Percentiles rank a stretch among this genome's conserved stretches.
These are phyloP conservation scores for Apocynum venetum DNA, from an alignment of 257 asterid genomes.

Conservation along the genomic window DNA sequence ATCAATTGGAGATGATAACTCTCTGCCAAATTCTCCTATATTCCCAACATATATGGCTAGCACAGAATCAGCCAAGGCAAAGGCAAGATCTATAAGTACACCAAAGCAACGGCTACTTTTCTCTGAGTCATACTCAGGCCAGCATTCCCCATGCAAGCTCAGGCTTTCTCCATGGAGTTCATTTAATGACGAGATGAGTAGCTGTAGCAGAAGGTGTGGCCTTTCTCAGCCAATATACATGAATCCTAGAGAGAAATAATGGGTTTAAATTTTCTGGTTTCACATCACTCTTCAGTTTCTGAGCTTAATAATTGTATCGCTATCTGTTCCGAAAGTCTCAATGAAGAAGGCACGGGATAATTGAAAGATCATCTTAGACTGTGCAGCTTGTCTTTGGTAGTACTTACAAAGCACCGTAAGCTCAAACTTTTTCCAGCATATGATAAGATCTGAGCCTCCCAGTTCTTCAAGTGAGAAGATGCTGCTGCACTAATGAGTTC, in stretches of 20 bases:
- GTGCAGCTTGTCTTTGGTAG: too few species aligned
- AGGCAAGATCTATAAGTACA: slow-evolving; percentile 68
- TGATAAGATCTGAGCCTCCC: neutral
- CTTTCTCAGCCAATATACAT: slow-evolving; percentile 34
- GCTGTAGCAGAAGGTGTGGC: slow-evolving; percentile 36
- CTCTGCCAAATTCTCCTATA: slow-evolving; percentile 54
- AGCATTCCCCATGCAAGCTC: slow-evolving; percentile 53
- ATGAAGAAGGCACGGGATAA: neutral
- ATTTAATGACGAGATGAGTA: slow-evolving; percentile 35
- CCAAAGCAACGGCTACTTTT: slow-evolving; percentile 63
- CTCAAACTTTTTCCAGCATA: neutral
- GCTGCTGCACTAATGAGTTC: neutral
- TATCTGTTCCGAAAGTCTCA: neutral
- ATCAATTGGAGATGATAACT: slow-evolving; percentile 50
- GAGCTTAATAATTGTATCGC: neutral
- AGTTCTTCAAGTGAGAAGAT: neutral
- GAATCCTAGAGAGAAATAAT: slow-evolving; percentile 18
- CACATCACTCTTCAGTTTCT: neutral
- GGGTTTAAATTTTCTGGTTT: slow-evolving; percentile 14
- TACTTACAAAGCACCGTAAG: neutral
- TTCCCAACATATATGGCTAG: slow-evolving; percentile 78
- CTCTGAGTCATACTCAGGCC: slow-evolving; percentile 53
- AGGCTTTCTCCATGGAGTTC: slow-evolving; percentile 53
- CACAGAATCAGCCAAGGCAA: slow-evolving; percentile 86
- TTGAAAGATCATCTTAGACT: neutral